Evolutionary conservation across 2,329 filamentous ascomycete genomes (phyloP), one percentile per base, ranked within the genome.

Genomic region (Myriosclerotinia scirpicola): DNA sequence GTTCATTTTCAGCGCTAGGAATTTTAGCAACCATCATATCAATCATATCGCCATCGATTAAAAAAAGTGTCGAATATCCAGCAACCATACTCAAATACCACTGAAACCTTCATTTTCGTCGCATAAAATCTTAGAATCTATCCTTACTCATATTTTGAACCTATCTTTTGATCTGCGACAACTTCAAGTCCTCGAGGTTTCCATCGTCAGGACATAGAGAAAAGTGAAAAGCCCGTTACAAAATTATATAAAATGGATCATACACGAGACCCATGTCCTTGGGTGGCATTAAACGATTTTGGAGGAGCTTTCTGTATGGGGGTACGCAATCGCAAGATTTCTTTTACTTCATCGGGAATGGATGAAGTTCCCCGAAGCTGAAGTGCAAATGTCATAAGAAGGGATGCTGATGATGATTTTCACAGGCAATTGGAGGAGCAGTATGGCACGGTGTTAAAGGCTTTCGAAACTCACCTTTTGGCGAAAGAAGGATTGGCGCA

Each of bases 381-480:
- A 42, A 42, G 7, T 14, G 5, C 8, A 53, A 22, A 65, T 20
- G 2, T 44, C 17, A 44, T 48, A 12, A 22, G 17, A 42, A 22
- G 48, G 17, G 26, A 62, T 50, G 42, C 72, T 72, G 61, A 74
- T 66, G 30, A 62, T 14, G 44, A 60, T 59, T 52, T 53, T 26
- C 26, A 54, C 34, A 91, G 88, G 88, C 87, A 69, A 89, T 92
- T 73, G 88, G 89, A 75, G 90, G 90, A 75, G 90, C 91, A 75
- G 90, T 97, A 78, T 97, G 94, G 94, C 94, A 97, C 81, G 93
- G 93, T 75, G 90, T 97, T 72, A 99, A 99, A 82, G 95, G 93
- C 68, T 95, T 92, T 81, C 84, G 93, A 78, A 96, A 92, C 81
- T 91, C 88, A 67, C 91, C 91, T 48, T 92, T 96, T 79, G 95